Evolutionary conservation across 495 filamentous ascomycete species (phyloP).

Genomic region (Rusavskia elegans): DNA sequence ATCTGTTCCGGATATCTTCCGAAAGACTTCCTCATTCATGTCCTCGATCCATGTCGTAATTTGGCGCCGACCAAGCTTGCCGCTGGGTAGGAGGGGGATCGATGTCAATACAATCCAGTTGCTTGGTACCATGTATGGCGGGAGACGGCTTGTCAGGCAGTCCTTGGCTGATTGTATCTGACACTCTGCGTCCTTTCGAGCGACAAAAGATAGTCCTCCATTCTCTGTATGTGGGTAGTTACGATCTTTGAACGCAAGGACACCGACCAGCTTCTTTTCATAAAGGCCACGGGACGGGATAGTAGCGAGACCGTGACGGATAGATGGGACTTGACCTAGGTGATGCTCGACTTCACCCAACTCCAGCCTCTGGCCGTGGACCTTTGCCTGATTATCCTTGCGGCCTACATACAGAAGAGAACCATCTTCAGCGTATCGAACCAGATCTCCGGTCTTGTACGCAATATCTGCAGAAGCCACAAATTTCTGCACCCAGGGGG

Average conservation of each 20-base stretch:
- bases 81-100: slow-evolving; percentile 26
- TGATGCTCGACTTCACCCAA: slow-evolving; percentile 26
- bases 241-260: slow-evolving; percentile 3
- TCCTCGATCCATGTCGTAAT: slow-evolving; percentile 10
- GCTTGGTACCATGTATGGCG: slow-evolving; percentile 31
- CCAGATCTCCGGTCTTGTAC: slow-evolving; percentile 26
- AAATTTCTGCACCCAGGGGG: slow-evolving; percentile 26
- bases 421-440: slow-evolving; percentile 15
- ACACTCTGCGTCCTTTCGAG: background rate
- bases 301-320: slow-evolving; percentile 5
- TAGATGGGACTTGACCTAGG: slow-evolving; percentile 1
- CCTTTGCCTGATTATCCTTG: slow-evolving; percentile 30
- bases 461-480: slow-evolving; percentile 4
- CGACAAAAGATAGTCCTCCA: background rate
- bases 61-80: slow-evolving; percentile 24
- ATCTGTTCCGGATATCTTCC: slow-evolving; percentile 1
- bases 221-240: background rate
- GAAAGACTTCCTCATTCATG: slow-evolving; percentile 7
- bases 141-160: slow-evolving; percentile 13
- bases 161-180: slow-evolving; percentile 4
- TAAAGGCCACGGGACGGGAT: slow-evolving; percentile 3
- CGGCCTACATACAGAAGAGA: slow-evolving; percentile 12
- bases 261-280: slow-evolving; percentile 6
- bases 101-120: slow-evolving; percentile 20
- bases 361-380: slow-evolving; percentile 32